These are phyloP conservation scores for Arthrobotrys conoides DNA, from an alignment of 2,329 filamentous ascomycete species.

Conservation along the genomic window DNA sequence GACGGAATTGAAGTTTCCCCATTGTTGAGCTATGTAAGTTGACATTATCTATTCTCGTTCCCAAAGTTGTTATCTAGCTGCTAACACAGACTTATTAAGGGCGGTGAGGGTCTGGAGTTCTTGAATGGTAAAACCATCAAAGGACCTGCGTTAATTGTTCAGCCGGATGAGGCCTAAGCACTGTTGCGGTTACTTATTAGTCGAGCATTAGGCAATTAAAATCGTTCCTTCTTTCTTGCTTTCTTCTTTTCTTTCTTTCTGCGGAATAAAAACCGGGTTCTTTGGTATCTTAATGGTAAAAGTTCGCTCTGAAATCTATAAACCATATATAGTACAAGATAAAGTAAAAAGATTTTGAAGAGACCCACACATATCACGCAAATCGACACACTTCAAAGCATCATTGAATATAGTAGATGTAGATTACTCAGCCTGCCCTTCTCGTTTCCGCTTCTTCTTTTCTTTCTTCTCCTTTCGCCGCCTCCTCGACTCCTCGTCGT, in stretches of 20 bases:
- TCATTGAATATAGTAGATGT: not conserved
- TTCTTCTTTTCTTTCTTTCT: not conserved
- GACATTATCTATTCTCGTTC: constrained; percentile 19
- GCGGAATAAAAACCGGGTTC: not conserved
- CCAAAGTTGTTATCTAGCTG: not conserved
- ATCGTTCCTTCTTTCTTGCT: no score
- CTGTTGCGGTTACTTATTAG: not conserved
- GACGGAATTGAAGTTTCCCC: constrained; percentile 91
- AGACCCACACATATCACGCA: not conserved
- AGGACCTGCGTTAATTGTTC: constrained; percentile 70
- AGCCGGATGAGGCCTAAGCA: constrained; percentile 37
- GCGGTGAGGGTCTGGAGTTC: constrained; percentile 75
- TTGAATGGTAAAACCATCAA: constrained; percentile 72
- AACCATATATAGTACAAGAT: constrained; percentile 18
- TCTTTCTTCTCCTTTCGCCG: constrained; percentile 61
- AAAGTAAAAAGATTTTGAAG: not conserved
- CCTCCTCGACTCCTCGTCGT: constrained; percentile 43
- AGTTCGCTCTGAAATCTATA: constrained; percentile 21
- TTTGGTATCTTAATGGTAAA: constrained; percentile 16
- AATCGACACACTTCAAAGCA: not conserved
- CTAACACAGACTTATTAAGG: constrained; percentile 66
- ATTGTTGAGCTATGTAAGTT: constrained; percentile 92
- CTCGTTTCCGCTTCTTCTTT: constrained; percentile 62
- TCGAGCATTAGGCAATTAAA: not conserved
- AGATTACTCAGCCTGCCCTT: constrained; percentile 48